phyloP scores from a whole-genome alignment of 148 eudicot species.

The Selenicereus undatus region DNA sequence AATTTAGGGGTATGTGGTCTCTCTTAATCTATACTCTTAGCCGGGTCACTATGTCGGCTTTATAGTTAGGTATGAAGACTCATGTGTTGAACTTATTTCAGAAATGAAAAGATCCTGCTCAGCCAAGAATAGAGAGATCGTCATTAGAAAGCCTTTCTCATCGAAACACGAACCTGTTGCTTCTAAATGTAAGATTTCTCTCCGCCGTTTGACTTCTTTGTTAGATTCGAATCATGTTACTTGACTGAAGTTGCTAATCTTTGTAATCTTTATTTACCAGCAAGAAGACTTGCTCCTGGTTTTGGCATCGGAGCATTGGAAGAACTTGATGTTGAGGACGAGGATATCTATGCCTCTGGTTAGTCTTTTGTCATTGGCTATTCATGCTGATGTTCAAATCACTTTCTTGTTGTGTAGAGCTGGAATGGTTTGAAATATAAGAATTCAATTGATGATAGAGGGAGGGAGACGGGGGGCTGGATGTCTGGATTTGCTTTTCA shows the following conservation, averaged over 20 bases:
- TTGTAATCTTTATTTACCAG: constrained; percentile 37
- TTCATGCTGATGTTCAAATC: background rate
- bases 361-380: constrained; percentile 15
- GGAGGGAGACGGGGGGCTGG: too few relatives aligned
- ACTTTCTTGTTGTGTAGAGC: background rate
- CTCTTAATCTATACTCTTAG: background rate
- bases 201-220: background rate
- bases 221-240: constrained; percentile 3
- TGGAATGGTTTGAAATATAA: background rate
- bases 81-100: constrained; percentile 26
- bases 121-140: constrained; percentile 38
- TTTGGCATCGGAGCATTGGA: constrained; percentile 97
- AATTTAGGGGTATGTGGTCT: constrained; percentile 71
- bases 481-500: too few relatives aligned
- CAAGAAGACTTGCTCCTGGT: constrained; percentile 83
- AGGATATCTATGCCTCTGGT: constrained; percentile 89
- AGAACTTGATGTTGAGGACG: constrained; percentile 88
- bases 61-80: constrained; percentile 9
- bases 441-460: background rate
- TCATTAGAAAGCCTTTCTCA: constrained; percentile 38
- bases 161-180: constrained; percentile 45
- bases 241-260: constrained; percentile 17
- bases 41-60: background rate
- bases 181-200: constrained; percentile 51
- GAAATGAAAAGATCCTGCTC: constrained; percentile 66